Evolutionary conservation across 2,329 filamentous ascomycete genomes (phyloP).

Genomic region (Coccinonectria pachysandricola): DNA sequence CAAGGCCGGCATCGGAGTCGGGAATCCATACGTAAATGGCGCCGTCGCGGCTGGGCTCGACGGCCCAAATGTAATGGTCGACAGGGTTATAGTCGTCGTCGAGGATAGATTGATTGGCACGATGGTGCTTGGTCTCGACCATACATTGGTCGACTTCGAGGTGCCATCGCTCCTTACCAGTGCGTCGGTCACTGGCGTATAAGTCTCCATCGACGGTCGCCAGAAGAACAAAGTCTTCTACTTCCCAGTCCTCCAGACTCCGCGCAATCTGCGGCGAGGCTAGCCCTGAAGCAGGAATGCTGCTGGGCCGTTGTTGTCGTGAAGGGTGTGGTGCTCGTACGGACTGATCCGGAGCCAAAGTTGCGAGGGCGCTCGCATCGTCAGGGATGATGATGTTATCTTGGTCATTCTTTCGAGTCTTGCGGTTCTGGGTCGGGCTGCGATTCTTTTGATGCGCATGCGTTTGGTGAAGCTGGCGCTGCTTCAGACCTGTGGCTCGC

Average conservation of each 20-base stretch:
- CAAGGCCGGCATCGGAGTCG: conserved; percentile 44
- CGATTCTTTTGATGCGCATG: conserved; percentile 7
- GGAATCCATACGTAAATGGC: conserved; percentile 80
- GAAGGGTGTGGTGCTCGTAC: conserved; percentile 82
- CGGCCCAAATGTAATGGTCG: conserved; percentile 88
- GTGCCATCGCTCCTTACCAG: conserved; percentile 76
- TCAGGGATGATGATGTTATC: conserved; percentile 31
- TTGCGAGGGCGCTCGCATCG: conserved; percentile 93
- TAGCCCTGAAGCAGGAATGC: conserved; percentile 52
- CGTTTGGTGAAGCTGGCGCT: conserved; percentile 16
- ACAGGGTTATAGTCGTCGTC: conserved; percentile 53
- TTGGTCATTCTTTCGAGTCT: conserved; percentile 21
- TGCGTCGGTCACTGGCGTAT: conserved; percentile 81
- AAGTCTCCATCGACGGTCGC: conserved; percentile 98
- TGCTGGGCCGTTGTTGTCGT: conserved; percentile 46
- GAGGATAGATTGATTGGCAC: conserved; percentile 53
- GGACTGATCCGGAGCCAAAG: conserved; percentile 92
- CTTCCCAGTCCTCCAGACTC: conserved; percentile 98
- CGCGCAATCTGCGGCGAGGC: conserved; percentile 87
- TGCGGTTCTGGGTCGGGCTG: conserved; percentile 18
- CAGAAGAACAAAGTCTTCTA: conserved; percentile 99
- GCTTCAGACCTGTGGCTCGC: conserved; percentile 15
- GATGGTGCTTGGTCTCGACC: conserved; percentile 80
- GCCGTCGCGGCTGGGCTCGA: conserved; percentile 83
- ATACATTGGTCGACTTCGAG: conserved; percentile 76